Base-by-base conservation (phyloP, 148 eudicot species). In the Rhododendron ferrugineum region DNA sequence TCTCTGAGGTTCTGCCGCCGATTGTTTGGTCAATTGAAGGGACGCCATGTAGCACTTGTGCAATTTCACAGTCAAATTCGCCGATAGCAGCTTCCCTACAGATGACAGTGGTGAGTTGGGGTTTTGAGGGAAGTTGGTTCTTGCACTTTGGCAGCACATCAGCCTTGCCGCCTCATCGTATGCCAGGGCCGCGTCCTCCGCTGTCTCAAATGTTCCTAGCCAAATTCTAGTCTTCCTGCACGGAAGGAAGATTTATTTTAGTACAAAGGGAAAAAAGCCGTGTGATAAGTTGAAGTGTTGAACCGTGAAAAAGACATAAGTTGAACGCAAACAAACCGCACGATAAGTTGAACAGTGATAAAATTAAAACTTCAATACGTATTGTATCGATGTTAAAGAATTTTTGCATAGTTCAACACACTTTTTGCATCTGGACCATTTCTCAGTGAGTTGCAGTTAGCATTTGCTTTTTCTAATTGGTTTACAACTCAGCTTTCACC, bases 141-240 rank as follows among this genome's bases (percentile, higher is more conserved):
- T 88, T 0, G 96, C 92, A 76, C 90, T 89, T 1, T 91, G 79
- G 60, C 96, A 93, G 46, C 93, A 92, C 90, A 93, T 89, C 30
- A 93, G 89, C 86, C 93, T 86, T 3, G 96, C 94, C 0, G 93
- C 94, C 85, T 92, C 96, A 52, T 93, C 94, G 76, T 93, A 92
- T 3, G 96, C 94, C 73, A 89, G 87, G 14, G 96, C 96, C 50
- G 94, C 96, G 37, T 91, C 96, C 88, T 93, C 92, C 6, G 96
- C 92, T 26, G 96, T 93, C 88, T 93, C 96, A 54, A 91, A 93
- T n/a, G 94, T 92, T 23, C 94, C 96, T 13, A 93, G 86, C 96
- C 96, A 93, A 46, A 93, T 93, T 85, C 96, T 92, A 10, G 96
- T 93, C 84, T 93, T 93, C 91, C 96, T 93, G 87, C 47, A 73